Evolutionary conservation across 2,329 filamentous ascomycete species (phyloP).

Genomic region (Ophiostoma ulmi): DNA sequence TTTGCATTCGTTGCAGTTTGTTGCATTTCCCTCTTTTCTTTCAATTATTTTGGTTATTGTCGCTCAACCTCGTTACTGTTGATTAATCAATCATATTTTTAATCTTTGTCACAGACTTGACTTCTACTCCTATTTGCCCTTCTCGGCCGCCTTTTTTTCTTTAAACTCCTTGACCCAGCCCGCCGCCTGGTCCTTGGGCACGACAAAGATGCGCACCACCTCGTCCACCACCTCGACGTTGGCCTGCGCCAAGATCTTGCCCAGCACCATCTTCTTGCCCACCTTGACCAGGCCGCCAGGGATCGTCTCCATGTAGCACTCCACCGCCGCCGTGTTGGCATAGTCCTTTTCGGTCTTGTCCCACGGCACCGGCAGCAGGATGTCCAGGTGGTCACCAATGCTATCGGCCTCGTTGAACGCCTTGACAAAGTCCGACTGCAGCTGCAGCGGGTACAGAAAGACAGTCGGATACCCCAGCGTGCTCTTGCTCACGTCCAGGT

Average conservation of each 20-base stretch:
- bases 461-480: conserved; percentile 71
- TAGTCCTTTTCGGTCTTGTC: conserved; percentile 59
- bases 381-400: conserved; percentile 71
- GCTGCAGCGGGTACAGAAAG: conserved; percentile 75
- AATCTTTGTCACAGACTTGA: no score
- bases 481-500: conserved; percentile 68
- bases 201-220: conserved; percentile 73
- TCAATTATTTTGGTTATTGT: not conserved
- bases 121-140: conserved; percentile 27
- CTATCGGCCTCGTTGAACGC: conserved; percentile 72
- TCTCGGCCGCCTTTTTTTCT: conserved; percentile 57
- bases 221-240: conserved; percentile 86
- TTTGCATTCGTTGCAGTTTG: not conserved
- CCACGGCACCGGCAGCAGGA: conserved; percentile 87
- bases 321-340: conserved; percentile 63
- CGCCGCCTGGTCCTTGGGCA: conserved; percentile 64
- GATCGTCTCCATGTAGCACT: conserved; percentile 84
- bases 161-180: conserved; percentile 86
- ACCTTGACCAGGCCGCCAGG: conserved; percentile 79
- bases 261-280: conserved; percentile 73
- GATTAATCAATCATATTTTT: not conserved
- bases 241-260: conserved; percentile 65
- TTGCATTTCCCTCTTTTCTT: not conserved
- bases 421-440: conserved; percentile 88
- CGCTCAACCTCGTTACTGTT: not conserved